Conservation (phyloP, 345 rosid genomes). For the Bruguiera gymnorhiza region DNA sequence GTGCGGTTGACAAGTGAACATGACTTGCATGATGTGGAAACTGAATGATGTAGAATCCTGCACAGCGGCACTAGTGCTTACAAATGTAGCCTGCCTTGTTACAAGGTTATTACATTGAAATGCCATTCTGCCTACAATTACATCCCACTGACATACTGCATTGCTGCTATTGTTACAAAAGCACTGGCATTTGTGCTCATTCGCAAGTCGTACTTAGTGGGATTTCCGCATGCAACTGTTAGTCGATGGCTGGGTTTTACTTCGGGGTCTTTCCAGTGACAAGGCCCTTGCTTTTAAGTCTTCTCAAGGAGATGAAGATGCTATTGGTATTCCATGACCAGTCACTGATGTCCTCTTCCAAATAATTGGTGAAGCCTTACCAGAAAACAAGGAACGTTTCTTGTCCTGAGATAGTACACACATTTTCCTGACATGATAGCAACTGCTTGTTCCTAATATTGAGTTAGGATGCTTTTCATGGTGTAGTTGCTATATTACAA, state of each 20-base stretch:
- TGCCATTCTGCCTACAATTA: too few relatives aligned
- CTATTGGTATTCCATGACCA: conserved; percentile 10
- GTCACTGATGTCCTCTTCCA: neutral
- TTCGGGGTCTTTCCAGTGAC: conserved; percentile 34
- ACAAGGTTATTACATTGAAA: too few relatives aligned
- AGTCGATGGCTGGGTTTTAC: conserved; percentile 21
- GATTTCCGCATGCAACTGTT: conserved; percentile 25
- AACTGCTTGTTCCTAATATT: neutral
- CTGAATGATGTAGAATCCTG: conserved; percentile 11
- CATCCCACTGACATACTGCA: too few relatives aligned
- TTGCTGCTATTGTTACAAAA: conserved; percentile 8
- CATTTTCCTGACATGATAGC: conserved; percentile 3
- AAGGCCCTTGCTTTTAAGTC: conserved; percentile 32
- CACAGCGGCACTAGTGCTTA: too few relatives aligned
- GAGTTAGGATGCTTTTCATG: neutral
- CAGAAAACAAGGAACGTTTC: conserved; percentile 8
- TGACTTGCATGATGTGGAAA: conserved; percentile 23
- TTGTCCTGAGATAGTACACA: conserved; percentile 1
- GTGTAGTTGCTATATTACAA: conserved; percentile 7
- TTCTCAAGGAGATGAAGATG: conserved; percentile 23
- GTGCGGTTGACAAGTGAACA: neutral
- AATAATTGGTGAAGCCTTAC: neutral
- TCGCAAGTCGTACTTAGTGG: conserved; percentile 24
- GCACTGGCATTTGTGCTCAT: conserved; percentile 19
- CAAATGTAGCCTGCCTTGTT: too few relatives aligned